These are phyloP conservation scores for Debaryomyces tyrocola DNA, from an alignment of 805 yeast genomes.

Conservation along the genomic window DNA sequence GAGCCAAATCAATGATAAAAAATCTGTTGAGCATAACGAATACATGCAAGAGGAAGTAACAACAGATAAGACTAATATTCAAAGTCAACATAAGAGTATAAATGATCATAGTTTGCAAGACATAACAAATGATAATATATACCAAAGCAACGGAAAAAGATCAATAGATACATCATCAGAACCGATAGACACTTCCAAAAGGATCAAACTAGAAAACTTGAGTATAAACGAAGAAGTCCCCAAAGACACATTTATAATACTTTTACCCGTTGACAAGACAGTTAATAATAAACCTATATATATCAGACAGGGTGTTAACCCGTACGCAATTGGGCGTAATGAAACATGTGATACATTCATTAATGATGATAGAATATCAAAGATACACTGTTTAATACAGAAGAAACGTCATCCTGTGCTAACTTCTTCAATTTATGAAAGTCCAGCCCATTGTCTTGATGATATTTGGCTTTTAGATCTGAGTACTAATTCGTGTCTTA, in stretches of 20 bases:
- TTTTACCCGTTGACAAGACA: slow-evolving; percentile 52
- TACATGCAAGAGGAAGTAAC: neutral
- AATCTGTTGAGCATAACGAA: neutral
- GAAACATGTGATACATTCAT: slow-evolving; percentile 60
- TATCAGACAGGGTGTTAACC: slow-evolving; percentile 66
- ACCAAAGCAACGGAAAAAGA: neutral
- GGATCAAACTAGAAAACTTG: neutral
- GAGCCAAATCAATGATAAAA: neutral
- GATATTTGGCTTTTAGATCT: slow-evolving; percentile 80
- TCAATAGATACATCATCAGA: neutral
- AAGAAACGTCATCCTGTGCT: slow-evolving; percentile 61
- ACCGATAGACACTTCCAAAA: neutral
- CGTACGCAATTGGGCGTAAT: slow-evolving; percentile 73
- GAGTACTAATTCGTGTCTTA: slow-evolving; percentile 76
- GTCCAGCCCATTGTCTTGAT: slow-evolving; percentile 72
- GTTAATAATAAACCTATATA: slow-evolving; percentile 47
- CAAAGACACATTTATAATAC: slow-evolving; percentile 61
- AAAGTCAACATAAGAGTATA: neutral
- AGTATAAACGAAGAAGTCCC: slow-evolving; percentile 28
- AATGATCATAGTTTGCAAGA: neutral
- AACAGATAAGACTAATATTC: neutral
- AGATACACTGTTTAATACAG: slow-evolving; percentile 72
- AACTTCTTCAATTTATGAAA: slow-evolving; percentile 53
- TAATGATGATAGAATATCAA: slow-evolving; percentile 76
- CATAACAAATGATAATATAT: slow-evolving; percentile 4